phyloP scores from a whole-genome alignment of 1,284 basidiomycete species.

The Sporisorium sorghi region DNA sequence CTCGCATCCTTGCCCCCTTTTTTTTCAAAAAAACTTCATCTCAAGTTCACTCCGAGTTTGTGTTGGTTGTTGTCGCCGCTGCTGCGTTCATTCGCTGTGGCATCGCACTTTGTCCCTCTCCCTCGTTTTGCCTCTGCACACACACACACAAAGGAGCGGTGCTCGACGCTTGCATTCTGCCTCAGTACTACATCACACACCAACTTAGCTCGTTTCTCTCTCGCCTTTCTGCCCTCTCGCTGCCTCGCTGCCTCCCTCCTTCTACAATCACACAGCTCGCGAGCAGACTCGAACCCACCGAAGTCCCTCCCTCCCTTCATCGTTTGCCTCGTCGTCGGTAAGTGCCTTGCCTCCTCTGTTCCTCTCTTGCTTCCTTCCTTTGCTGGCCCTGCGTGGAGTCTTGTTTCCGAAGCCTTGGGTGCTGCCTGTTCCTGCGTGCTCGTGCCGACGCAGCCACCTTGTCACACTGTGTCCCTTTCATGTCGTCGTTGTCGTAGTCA shows the following conservation, averaged over 20 bases:
- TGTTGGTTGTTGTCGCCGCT: too few species aligned
- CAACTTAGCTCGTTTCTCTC: slow-evolving; percentile 18
- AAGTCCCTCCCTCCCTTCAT: slow-evolving; percentile 19
- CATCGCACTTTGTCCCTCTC: slow-evolving; percentile 36
- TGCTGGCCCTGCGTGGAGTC: slow-evolving; percentile 10
- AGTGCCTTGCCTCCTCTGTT: too few species aligned
- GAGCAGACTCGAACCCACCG: slow-evolving; percentile 38
- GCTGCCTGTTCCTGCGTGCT: neutral
- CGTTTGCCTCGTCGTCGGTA: slow-evolving; percentile 25
- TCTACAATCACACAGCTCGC: slow-evolving; percentile 36
- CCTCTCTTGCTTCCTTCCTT: too few species aligned
- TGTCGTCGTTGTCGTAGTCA: slow-evolving; percentile 2
- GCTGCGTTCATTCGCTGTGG: slow-evolving; percentile 21
- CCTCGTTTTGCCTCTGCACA: neutral
- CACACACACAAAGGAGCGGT: slow-evolving; percentile 22
- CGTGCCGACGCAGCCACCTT: slow-evolving; percentile 20
- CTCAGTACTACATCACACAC: slow-evolving; percentile 41
- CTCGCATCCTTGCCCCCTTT: too few species aligned
- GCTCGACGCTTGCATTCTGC: slow-evolving; percentile 42
- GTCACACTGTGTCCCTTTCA: slow-evolving; percentile 11
- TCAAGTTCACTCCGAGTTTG: slow-evolving; percentile 15
- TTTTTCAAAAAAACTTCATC: slow-evolving; percentile 38
- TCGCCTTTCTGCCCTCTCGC: slow-evolving; percentile 5
- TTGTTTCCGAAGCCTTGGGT: slow-evolving; percentile 1
- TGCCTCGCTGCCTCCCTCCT: slow-evolving; percentile 1